Base-by-base conservation (phyloP, 1,284 basidiomycete genomes). In the Porodaedalea pini region DNA sequence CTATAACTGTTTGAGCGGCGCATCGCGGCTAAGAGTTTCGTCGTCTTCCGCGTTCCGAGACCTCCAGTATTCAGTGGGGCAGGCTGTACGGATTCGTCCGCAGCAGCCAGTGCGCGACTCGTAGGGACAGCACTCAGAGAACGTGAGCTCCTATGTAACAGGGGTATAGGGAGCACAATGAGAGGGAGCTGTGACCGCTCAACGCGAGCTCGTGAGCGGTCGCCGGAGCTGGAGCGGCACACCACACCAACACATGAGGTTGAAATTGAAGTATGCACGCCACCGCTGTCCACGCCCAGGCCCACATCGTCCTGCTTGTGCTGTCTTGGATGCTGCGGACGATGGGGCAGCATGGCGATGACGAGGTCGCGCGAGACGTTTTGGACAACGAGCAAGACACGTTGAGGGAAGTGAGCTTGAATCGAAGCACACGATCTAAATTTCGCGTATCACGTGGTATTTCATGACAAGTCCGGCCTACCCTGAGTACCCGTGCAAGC, bases 71-170 rank as follows among this genome's bases (percentile, higher is more conserved):
- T 21, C 27, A 34, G 23, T 19, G 17, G 15, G 39, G n/a, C 34
- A n/a, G 17, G 27, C 19, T 51, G 11, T 53, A 5, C 27, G 31
- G n/a, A 5, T 3, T 31, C 39, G n/a, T 21, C 23, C 19, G 25
- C n/a, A n/a, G 25, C 36, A 25, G 21, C 25, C 34, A 39, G 15
- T 15, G 36, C 29, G 13, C 37, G 23, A 41, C 21, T 39, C 11
- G 57, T 58, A 21, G 57, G 57, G 19, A 58, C 51, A 21, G 57
- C 29, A 34, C 51, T 48, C 43, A 53, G 54, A 3, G 57, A 58
- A 17, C 29, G 50, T 0, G 51, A 25, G 36, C 39, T 31, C 25
- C 43, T 40, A 19, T 58, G 51, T 44, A 57, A 51, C 19, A 57
- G 11, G 17, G 47, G 23, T 15, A 51, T 54, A 45, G 44, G 25